Conservation (phyloP, 768 basidiomycete species). For the Astraeus odoratus region DNA sequence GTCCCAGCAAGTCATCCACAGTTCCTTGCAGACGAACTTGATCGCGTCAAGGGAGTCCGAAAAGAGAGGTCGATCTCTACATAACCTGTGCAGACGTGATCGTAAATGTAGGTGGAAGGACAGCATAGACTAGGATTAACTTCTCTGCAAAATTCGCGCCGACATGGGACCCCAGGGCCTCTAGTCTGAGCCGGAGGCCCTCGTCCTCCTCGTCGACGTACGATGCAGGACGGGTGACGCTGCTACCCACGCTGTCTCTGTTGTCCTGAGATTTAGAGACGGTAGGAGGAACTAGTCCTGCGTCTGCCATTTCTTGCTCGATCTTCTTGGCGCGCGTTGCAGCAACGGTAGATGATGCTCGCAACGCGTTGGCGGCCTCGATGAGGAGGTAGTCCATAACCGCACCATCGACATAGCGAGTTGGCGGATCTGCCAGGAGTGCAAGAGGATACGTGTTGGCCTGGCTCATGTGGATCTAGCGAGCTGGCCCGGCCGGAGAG, state of each 20-base stretch:
- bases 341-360: conserved; percentile 68
- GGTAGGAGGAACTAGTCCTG: conserved; percentile 58
- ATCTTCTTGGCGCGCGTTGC: conserved; percentile 56
- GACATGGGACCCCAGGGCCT: conserved; percentile 80
- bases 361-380: conserved; percentile 68
- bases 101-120: not conserved
- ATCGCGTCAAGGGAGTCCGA: conserved; percentile 82
- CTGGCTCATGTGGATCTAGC: too few species aligned
- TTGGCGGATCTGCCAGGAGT: conserved; percentile 55
- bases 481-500: too few species aligned
- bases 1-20: conserved; percentile 90
- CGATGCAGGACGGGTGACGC: conserved; percentile 11
- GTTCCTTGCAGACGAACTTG: conserved; percentile 94
- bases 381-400: conserved; percentile 85
- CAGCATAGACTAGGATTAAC: conserved; percentile 35
- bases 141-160: conserved; percentile 83
- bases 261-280: conserved; percentile 28
- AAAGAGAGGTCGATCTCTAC: conserved; percentile 68
- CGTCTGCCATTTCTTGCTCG: conserved; percentile 74
- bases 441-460: not conserved
- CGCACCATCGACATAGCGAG: conserved; percentile 53
- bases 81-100: conserved; percentile 44
- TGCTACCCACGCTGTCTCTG: conserved; percentile 33
- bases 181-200: conserved; percentile 58
- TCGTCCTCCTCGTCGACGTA: conserved; percentile 65